Evolutionary conservation across 208 protist species (phyloP).

Genomic region (Vickermania spadyakhi): DNA sequence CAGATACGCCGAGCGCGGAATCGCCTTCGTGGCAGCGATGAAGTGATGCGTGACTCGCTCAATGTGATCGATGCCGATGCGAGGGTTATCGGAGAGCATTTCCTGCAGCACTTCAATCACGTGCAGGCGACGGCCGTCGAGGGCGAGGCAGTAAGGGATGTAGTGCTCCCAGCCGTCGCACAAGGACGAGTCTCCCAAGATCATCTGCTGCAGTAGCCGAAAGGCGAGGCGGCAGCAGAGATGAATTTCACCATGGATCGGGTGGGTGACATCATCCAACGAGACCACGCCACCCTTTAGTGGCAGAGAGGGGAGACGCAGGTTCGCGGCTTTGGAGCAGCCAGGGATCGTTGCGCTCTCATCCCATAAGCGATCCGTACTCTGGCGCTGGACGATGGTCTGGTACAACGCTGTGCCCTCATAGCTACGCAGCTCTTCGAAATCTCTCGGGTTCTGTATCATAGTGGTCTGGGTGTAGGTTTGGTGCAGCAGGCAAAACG

Average conservation of each 20-base stretch:
- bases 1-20: slow-evolving; percentile 34
- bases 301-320: slow-evolving; percentile 14
- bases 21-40: slow-evolving; percentile 14
- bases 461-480: neutral
- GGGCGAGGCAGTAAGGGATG: slow-evolving; percentile 35
- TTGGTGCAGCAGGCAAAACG: slow-evolving; percentile 24
- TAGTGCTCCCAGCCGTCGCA: slow-evolving; percentile 32
- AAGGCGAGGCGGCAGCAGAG: slow-evolving; percentile 42
- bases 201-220: slow-evolving; percentile 51
- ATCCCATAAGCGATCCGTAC: neutral
- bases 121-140: slow-evolving; percentile 42
- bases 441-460: neutral
- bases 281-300: slow-evolving; percentile 21
- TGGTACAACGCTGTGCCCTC: neutral
- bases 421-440: neutral
- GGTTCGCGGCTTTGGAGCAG: neutral
- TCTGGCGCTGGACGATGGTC: neutral
- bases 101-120: slow-evolving; percentile 48
- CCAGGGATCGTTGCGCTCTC: neutral
- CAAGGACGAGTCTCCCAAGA: slow-evolving; percentile 17
- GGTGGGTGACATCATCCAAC: slow-evolving; percentile 23
- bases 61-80: slow-evolving; percentile 22
- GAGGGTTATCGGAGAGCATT: slow-evolving; percentile 55
- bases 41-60: slow-evolving; percentile 33
- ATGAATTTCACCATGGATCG: slow-evolving; percentile 43